Evolutionary conservation across 345 rosid species (phyloP), one percentile per base, ranked within the genome.

Genomic region (Gynandropsis gynandra): DNA sequence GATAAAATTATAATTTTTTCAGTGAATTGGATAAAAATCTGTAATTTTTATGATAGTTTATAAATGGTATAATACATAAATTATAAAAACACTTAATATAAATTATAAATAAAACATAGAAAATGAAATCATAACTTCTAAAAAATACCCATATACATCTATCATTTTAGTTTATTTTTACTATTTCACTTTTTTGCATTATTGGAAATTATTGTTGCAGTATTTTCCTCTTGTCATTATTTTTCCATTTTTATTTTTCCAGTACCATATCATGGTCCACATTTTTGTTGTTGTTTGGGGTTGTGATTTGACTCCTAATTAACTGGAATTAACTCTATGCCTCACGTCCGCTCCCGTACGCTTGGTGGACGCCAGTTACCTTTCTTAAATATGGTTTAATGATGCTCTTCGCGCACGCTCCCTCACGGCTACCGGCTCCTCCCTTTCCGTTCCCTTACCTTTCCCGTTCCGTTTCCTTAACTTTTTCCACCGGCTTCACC

Each of bases 341-440:
- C 36, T 74, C 75, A 43, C 61, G 69, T 84, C 86, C 86, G 85
- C 36, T 59, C 46, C 50, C 54, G 61, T 53, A 59, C 76, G 42
- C 56, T 34, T 73, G 79, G 83, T 63, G 80, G 93, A 76, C 67
- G 70, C 72, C 81, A 74, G 47, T 61, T 44, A 33, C 34, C 37
- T 35, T 56, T 50, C 42, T 62, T 41, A 50, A 70, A 63, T 73
- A 42, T 38, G 59, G 59, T 70, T 72, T 34, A 68, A 62, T 72
- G 52, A 42, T 19, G 45, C 36, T 15, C n/a, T 24, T 62, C 54
- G 61, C 18, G 52, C 79, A 65, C 75, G 70, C 54, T 14, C 38
- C n/a, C 8, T 24, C 19, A 51, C 59, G 50, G 53, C 66, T 35
- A 79, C 83, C 70, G 79, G 59, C 67, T 66, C 33, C 24, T 54